Base-by-base conservation (phyloP, 371 early-diverging fungal species). In the Mucor saturninus region DNA sequence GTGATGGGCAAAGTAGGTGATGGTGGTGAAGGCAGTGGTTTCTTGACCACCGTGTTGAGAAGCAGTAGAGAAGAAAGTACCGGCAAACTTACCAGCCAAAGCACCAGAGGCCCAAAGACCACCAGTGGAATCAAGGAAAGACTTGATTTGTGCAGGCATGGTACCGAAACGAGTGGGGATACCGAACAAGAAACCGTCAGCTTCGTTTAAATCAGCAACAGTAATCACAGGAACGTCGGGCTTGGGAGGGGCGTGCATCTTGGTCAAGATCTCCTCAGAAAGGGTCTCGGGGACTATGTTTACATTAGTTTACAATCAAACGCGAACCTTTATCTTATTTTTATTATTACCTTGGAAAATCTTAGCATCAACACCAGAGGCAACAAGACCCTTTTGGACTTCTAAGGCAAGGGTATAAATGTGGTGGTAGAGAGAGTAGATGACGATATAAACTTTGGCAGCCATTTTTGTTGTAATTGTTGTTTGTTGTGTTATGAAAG, bases 171-270 rank as follows among this genome's bases (percentile, higher is more conserved):
- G 80, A 48, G 92, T 90, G 38, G 90, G 89, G 60, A 94, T 76
- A 42, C 95, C 95, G 67, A 93, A 90, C 42, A 95, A 64, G 72
- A 91, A 71, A 21, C 91, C 95, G 69, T 95, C 95, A 37, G 90
- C 88, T 52, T 89, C 81, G 9, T 64, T 71, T 10, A 94, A 69
- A 15, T 88, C 77, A 21, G 79, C 81, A 28, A 86, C 71, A 11
- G 81, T 72, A 59, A 90, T 81, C 52, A 84, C 75, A 7, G 94
- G 92, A 15, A 90, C 69, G 60, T 83, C 74, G 50, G 79, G 79
- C 66, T 84, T 86, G 21, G 81, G 61, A 48, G 87, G 77, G 26
- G 92, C 91, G 59, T 89, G 80, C 89, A 93, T 89, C 73, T 88
- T 87, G 52, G 72, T 79, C 11, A 91, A 77, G 50, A 91, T 83